Percentiles rank a stretch among this genome's conserved stretches.
phyloP scores from a whole-genome alignment of 129 eudicot genomes.

The Lactuca sativa region DNA sequence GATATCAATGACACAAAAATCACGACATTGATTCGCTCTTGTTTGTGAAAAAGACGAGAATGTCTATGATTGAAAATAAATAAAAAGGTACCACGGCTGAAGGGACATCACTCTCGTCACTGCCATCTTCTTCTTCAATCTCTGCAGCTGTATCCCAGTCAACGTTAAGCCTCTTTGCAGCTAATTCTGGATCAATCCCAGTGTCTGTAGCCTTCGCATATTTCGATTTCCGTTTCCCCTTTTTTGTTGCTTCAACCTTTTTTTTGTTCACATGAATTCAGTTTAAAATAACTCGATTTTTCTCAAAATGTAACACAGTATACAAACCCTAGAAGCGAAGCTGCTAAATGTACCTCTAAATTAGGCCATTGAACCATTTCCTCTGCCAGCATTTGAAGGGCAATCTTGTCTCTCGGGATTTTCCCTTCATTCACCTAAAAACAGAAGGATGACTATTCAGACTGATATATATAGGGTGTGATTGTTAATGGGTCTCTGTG shows the following conservation, averaged over 20 bases:
- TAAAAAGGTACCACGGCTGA: conserved; percentile 51
- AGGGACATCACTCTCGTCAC: conserved; percentile 74
- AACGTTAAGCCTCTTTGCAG: conserved; percentile 82
- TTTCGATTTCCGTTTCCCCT: conserved; percentile 49
- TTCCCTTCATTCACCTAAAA: conserved; percentile 82
- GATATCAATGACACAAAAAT: too few species aligned
- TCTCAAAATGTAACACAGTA: not conserved
- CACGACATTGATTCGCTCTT: not conserved
- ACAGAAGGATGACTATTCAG: not conserved
- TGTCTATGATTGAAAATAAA: not conserved
- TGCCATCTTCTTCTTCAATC: conserved; percentile 53
- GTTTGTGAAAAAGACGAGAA: not conserved
- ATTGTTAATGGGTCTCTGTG: not conserved
- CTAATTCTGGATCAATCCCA: conserved; percentile 72
- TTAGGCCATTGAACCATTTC: conserved; percentile 96
- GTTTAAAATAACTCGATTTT: not conserved
- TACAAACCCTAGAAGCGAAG: not conserved
- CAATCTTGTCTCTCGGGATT: conserved; percentile 69
- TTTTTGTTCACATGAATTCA: not conserved
- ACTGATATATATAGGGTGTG: not conserved
- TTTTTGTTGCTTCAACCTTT: conserved; percentile 68
- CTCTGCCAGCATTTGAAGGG: conserved; percentile 77
- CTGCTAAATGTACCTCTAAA: conserved; percentile 61
- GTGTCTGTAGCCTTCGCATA: conserved; percentile 87
- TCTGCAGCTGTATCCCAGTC: conserved; percentile 97